phyloP scores from a whole-genome alignment of 208 protist genomes.

The Vickermania spadyakhi region DNA sequence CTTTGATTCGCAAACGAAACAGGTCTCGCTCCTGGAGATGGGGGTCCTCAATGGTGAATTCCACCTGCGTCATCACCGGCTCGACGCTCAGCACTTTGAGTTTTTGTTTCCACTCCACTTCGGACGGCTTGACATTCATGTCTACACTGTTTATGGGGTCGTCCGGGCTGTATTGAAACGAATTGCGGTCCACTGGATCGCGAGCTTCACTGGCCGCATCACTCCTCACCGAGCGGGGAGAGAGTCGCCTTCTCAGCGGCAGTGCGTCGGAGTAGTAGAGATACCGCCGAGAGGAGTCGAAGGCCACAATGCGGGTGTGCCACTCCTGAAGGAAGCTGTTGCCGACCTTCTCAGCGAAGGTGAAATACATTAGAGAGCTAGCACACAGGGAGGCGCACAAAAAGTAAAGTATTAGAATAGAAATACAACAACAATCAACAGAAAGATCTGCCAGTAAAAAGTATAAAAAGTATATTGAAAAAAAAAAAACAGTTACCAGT shows the following conservation, averaged over 20 bases:
- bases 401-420: too few relatives aligned
- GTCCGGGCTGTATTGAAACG: not conserved
- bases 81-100: constrained; percentile 8
- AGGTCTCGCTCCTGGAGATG: constrained; percentile 20
- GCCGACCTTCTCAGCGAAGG: constrained; percentile 11
- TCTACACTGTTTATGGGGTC: not conserved
- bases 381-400: too few relatives aligned
- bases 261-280: constrained; percentile 18
- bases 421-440: too few relatives aligned
- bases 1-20: constrained; percentile 13
- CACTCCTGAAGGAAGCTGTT: constrained; percentile 12
- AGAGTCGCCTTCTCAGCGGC: not conserved
- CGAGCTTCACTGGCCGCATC: not conserved
- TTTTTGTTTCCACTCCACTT: constrained; percentile 13
- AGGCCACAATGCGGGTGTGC: constrained; percentile 13
- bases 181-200: not conserved
- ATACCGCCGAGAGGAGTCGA: constrained; percentile 21
- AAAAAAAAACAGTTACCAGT: too few relatives aligned
- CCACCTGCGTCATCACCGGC: constrained; percentile 5
- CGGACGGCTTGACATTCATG: not conserved
- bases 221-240: too few relatives aligned
- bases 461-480: too few relatives aligned
- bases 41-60: constrained; percentile 13
- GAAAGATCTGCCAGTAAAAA: too few relatives aligned
- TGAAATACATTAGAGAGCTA: constrained; percentile 17